Evolutionary conservation across 192 early-diverging fungal genomes (phyloP).

Genomic region (Entomortierella beljakovae): DNA sequence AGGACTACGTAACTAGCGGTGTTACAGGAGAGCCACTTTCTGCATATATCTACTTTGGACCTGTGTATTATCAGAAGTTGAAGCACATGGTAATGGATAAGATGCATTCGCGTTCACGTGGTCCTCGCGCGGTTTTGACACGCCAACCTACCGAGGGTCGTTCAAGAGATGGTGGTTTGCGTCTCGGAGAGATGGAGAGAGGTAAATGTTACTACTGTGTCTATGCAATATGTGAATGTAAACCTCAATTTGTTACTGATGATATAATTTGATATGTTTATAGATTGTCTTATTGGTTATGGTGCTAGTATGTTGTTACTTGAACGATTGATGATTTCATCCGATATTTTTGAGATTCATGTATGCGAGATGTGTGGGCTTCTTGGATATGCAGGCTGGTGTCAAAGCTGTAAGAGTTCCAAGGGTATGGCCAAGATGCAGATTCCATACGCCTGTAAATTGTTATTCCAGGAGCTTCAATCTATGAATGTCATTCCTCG

Average conservation of each 20-base stretch:
- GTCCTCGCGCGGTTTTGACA: constrained; percentile 91
- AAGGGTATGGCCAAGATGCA: constrained; percentile 90
- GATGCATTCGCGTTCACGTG: constrained; percentile 93
- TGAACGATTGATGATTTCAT: constrained; percentile 93
- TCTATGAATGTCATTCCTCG: constrained; percentile 93
- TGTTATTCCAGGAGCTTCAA: constrained; percentile 98
- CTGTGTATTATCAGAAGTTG: constrained; percentile 96
- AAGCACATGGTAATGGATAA: constrained; percentile 99
- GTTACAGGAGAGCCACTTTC: constrained; percentile 90
- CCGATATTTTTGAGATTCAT: constrained; percentile 93
- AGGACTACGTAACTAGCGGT: constrained; percentile 93
- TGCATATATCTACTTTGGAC: constrained; percentile 98
- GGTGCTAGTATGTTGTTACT: constrained; percentile 93
- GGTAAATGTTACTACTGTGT: constrained; percentile 12
- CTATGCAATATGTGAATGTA: no score
- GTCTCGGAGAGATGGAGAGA: constrained; percentile 98
- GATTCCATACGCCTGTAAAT: constrained; percentile 97
- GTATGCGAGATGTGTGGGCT: constrained; percentile 93
- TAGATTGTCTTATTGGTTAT: constrained; percentile 97
- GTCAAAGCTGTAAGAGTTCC: constrained; percentile 89
- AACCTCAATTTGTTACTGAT: neutral
- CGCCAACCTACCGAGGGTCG: constrained; percentile 98
- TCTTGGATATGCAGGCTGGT: constrained; percentile 91
- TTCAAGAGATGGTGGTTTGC: constrained; percentile 95
- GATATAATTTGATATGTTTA: neutral